Percentiles rank a stretch among this genome's conserved stretches.
These are phyloP conservation scores for Cicer yamashitae DNA, from an alignment of 306 rosid species.

Conservation along the genomic window DNA sequence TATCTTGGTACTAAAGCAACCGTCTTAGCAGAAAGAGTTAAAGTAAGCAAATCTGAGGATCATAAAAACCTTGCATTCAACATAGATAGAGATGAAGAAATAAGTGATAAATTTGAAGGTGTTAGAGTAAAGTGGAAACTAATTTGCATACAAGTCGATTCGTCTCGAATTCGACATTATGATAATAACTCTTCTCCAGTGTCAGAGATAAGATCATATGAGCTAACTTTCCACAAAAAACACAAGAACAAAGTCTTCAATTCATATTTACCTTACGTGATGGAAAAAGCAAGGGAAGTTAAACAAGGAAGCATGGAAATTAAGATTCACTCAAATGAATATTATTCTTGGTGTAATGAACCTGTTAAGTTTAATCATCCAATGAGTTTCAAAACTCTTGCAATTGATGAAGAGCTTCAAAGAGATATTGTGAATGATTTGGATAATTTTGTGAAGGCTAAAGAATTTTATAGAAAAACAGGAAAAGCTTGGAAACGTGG, in stretches of 20 bases:
- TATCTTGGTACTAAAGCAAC: conserved; percentile 53
- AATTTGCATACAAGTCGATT: conserved; percentile 8
- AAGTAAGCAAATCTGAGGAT: conserved; percentile 39
- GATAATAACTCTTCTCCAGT: background rate
- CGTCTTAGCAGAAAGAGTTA: conserved; percentile 39
- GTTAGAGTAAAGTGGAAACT: conserved; percentile 52
- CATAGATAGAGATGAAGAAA: conserved; percentile 50
- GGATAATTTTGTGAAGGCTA: conserved; percentile 50
- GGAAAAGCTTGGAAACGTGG: conserved; percentile 72
- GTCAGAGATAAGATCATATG: conserved; percentile 18
- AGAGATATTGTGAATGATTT: conserved; percentile 52
- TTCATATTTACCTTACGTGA: conserved; percentile 47
- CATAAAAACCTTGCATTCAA: conserved; percentile 39
- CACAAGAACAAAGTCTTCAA: conserved; percentile 43
- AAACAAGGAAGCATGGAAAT: conserved; percentile 38
- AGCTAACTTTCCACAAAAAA: conserved; percentile 45
- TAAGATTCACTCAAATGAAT: conserved; percentile 40
- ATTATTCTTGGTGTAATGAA: background rate
- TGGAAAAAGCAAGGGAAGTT: conserved; percentile 50
- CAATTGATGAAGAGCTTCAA: conserved; percentile 52
- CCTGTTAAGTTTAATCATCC: conserved; percentile 50
- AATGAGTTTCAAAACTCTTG: conserved; percentile 52
- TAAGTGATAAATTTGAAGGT: conserved; percentile 49
- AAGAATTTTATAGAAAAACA: conserved; percentile 49
- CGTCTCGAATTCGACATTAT: background rate